A percentile compares a stretch with the other conserved stretches of the same genome.
These are phyloP conservation scores for Naegleria lovaniensis DNA, from an alignment of 208 protist species.

Conservation along the genomic window DNA sequence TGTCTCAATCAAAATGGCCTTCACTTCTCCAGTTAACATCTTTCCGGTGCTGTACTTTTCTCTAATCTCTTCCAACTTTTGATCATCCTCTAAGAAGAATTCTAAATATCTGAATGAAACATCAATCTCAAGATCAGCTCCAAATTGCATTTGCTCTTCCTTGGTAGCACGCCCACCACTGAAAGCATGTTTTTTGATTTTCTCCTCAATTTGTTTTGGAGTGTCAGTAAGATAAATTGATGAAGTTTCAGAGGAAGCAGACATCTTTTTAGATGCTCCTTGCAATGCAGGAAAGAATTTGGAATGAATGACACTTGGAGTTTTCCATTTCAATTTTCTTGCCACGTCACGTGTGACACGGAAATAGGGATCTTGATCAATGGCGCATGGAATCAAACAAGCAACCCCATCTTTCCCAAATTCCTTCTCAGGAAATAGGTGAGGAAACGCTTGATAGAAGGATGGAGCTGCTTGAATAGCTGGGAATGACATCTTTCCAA, in stretches of 20 bases:
- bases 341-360: slow-evolving; percentile 91
- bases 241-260: slow-evolving; percentile 66
- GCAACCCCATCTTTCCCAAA: not conserved
- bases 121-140: slow-evolving; percentile 84
- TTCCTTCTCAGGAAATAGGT: slow-evolving; percentile 63
- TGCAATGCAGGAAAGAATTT: slow-evolving; percentile 96
- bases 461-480: slow-evolving; percentile 94
- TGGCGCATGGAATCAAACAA: slow-evolving; percentile 95
- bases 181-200: slow-evolving; percentile 90
- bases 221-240: slow-evolving; percentile 94
- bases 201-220: slow-evolving; percentile 79
- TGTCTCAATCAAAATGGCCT: slow-evolving; percentile 82
- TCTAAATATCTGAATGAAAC: slow-evolving; percentile 90
- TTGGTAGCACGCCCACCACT: slow-evolving; percentile 86
- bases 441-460: slow-evolving; percentile 83
- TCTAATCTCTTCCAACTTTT: slow-evolving; percentile 70
- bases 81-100: slow-evolving; percentile 92
- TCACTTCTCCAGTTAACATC: slow-evolving; percentile 92
- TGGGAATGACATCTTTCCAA: slow-evolving; percentile 90
- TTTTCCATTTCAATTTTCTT: slow-evolving; percentile 66
- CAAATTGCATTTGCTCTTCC: slow-evolving; percentile 83
- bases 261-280: slow-evolving; percentile 92
- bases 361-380: slow-evolving; percentile 97
- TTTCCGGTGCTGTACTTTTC: slow-evolving; percentile 77
- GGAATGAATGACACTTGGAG: slow-evolving; percentile 88